phyloP scores from a whole-genome alignment of 2,329 filamentous ascomycete species.

The Xylariales sp. region DNA sequence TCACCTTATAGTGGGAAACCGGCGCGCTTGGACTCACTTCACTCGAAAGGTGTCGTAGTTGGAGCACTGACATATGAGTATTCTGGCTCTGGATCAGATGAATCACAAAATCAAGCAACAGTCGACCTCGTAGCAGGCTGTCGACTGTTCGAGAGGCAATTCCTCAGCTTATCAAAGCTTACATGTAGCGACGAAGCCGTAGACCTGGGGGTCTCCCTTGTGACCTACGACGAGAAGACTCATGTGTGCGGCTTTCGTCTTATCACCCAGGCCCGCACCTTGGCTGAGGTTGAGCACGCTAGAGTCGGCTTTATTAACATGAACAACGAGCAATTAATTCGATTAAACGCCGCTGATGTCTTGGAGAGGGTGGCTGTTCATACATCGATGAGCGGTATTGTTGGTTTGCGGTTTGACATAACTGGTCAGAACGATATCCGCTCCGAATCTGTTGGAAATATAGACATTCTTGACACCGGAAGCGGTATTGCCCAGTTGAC shows the following conservation, averaged over 20 bases:
- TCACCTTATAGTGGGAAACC: conserved; percentile 2
- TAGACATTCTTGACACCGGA: conserved; percentile 4
- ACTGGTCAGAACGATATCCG: conserved; percentile 1
- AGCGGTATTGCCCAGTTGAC: conserved; percentile 10
- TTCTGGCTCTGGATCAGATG: neutral
- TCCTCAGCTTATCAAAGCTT: conserved; percentile 5
- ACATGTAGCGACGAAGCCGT: neutral
- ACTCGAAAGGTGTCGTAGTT: conserved; percentile 1
- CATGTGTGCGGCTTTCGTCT: conserved; percentile 15
- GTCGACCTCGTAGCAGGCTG: conserved; percentile 9
- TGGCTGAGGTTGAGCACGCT: neutral
- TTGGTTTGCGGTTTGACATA: conserved; percentile 11
- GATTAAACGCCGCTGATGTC: conserved; percentile 3
- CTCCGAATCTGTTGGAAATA: conserved; percentile 7
- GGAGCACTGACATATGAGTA: conserved; percentile 5
- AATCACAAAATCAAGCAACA: neutral
- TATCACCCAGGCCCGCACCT: neutral
- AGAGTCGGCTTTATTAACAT: conserved; percentile 11
- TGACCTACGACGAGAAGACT: conserved; percentile 8
- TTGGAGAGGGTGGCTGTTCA: conserved; percentile 10
- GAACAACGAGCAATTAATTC: conserved; percentile 6
- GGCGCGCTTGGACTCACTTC: neutral
- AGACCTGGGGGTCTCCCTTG: conserved; percentile 10
- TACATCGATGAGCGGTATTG: conserved; percentile 8
- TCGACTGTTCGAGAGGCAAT: conserved; percentile 13